These are phyloP conservation scores for Populus hybrid DNA, from an alignment of 441 rosid genomes.

Conservation along the genomic window DNA sequence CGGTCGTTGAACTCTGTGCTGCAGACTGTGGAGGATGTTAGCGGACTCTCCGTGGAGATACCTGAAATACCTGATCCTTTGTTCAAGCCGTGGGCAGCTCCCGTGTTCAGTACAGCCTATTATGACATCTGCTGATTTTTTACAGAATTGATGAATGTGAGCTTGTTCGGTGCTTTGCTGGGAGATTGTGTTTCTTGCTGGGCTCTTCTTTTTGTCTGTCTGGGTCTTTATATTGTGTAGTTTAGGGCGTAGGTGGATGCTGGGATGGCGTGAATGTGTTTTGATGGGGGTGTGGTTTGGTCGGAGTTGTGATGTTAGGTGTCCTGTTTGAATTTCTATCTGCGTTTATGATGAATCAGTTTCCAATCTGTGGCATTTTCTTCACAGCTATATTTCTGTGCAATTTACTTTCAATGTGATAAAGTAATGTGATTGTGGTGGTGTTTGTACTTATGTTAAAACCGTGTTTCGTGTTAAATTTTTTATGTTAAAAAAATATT, in stretches of 20 bases:
- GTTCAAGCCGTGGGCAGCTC: constrained; percentile 62
- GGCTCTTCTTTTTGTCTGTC: neutral
- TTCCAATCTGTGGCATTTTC: neutral
- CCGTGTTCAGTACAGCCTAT: constrained; percentile 56
- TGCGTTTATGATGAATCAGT: neutral
- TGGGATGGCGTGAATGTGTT: neutral
- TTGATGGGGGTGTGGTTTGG: neutral
- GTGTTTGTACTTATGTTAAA: no score
- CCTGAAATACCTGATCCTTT: constrained; percentile 60
- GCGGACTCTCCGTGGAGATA: constrained; percentile 57
- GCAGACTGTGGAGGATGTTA: constrained; percentile 51
- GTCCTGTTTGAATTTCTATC: neutral
- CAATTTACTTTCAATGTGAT: neutral
- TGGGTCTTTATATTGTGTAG: neutral
- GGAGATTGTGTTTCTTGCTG: neutral
- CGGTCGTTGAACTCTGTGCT: constrained; percentile 68
- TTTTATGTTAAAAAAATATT: no score
- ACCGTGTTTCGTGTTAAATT: no score
- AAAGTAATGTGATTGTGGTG: neutral
- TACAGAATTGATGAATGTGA: constrained; percentile 27
- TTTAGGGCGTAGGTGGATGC: neutral
- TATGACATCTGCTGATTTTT: constrained; percentile 51
- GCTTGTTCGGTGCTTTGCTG: neutral
- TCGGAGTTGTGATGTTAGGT: neutral
- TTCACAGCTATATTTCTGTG: neutral